Evolutionary conservation across 495 filamentous ascomycete genomes (phyloP), one percentile per base, ranked within the genome.

Genomic region (Staphylotrichum longicolle): DNA sequence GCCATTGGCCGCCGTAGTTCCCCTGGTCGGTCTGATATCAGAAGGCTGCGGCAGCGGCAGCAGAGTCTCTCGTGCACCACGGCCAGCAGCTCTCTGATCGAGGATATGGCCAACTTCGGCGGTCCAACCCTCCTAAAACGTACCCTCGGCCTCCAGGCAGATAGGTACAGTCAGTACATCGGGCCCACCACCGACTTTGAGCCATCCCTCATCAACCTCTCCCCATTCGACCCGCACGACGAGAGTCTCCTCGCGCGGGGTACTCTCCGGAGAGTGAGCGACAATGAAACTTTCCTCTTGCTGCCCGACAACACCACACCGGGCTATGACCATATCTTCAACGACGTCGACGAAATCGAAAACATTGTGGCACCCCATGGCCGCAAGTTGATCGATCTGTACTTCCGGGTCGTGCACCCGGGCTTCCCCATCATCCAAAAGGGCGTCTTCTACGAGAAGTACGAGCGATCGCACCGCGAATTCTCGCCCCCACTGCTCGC

Each of bases 401-500:
- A 93, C 79, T 96, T 96, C 67, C 83, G 86, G 55, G 81, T 90
- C 56, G 86, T 97, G 49, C 94, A 97, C 72, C 93, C 91, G 1
- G 91, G 83, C 60, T 95, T 96, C 66, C 93, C 93, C 39, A 91
- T 98, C 61, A 77, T 96, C 54, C 87, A 96, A 67, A 93, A 96
- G 76, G 83, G 86, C 62, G 83, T 91, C 40, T 96, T 96, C 70
- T 85, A 90, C 66, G 90, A 95, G 66, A 89, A 91, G 65, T 91
- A 95, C 69, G 80, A 85, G 30, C 85, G 87, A 32, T 86, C 88
- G 33, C 83, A 91, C 66, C 84, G 84, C 27, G 85, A 88, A 61
- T 85, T 96, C 68, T 90, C 91, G 15, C 91, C 94, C 30, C 82
- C 93, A 5, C 78, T 97, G 4, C 80, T 97, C 3, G 90, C 92